Conservation (phyloP, 768 basidiomycete genomes). For the Psilocybe cubensis region DNA sequence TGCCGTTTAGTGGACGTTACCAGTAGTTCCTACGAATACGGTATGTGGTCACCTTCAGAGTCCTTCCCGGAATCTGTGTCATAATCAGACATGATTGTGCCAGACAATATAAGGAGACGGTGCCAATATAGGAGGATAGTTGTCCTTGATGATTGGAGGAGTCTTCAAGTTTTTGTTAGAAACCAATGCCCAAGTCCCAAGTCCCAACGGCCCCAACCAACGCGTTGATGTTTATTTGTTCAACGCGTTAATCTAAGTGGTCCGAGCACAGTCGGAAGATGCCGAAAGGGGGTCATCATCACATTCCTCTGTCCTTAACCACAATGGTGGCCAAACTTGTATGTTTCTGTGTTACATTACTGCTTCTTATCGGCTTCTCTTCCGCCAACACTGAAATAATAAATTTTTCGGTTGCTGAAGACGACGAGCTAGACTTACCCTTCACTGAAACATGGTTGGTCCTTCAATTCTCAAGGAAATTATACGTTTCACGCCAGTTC, state of each 20-base stretch:
- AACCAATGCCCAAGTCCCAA: no score
- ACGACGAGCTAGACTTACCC: conserved; percentile 18
- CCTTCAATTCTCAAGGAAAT: neutral
- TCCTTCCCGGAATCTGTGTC: conserved; percentile 34
- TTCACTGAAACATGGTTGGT: conserved; percentile 33
- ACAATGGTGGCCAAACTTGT: neutral
- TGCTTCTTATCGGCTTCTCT: neutral
- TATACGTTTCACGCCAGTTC: neutral
- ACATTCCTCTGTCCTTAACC: neutral
- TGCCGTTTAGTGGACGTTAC: neutral
- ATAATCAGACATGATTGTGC: conserved; percentile 34
- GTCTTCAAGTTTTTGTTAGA: neutral
- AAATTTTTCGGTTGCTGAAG: conserved; percentile 48
- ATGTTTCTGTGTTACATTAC: neutral
- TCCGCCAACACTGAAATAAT: conserved; percentile 64
- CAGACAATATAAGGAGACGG: neutral
- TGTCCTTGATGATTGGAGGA: neutral
- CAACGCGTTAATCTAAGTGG: conserved; percentile 23
- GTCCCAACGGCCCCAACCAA: no score
- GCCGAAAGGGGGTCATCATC: neutral
- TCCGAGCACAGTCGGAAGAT: neutral
- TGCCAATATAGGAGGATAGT: neutral
- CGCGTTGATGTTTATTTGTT: conserved; percentile 44
- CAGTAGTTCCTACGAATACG: no score
- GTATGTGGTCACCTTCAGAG: conserved; percentile 18